These are phyloP conservation scores for Apiotrichum gracile DNA, from an alignment of 1,284 basidiomycete genomes.

Conservation along the genomic window DNA sequence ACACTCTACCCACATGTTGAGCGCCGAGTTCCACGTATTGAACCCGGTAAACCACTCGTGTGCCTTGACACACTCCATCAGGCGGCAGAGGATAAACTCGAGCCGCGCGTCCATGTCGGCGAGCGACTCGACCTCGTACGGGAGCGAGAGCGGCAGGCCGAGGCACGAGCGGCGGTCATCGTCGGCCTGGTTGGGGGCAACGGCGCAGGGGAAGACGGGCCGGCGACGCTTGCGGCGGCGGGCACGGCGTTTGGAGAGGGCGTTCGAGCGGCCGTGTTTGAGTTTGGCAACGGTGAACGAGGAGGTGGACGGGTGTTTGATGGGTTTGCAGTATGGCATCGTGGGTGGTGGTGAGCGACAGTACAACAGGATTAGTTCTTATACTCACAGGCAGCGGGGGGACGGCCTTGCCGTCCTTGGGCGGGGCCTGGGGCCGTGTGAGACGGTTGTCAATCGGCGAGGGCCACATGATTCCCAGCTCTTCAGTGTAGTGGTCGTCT, in stretches of 20 bases:
- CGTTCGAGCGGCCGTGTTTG: background rate
- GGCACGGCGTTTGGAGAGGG: background rate
- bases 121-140: conserved; percentile 74
- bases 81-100: conserved; percentile 63
- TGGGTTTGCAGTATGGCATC: background rate
- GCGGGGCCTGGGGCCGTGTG: background rate
- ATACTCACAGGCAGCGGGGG: background rate
- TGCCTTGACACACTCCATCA: conserved; percentile 67
- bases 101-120: conserved; percentile 73
- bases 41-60: conserved; percentile 74
- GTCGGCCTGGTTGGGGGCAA: conserved; percentile 26
- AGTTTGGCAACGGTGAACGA: background rate
- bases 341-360: background rate
- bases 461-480: conserved; percentile 17
- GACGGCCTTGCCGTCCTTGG: background rate
- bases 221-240: background rate
- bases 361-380: background rate
- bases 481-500: conserved; percentile 15
- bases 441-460: conserved; percentile 12
- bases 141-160: conserved; percentile 51
- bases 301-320: background rate
- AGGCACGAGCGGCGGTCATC: conserved; percentile 39
- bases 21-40: conserved; percentile 69
- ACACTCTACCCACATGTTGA: conserved; percentile 58
- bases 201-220: conserved; percentile 6